These are phyloP conservation scores for Colletotrichum kahawae DNA, from an alignment of 2,329 filamentous ascomycete species.

Conservation along the genomic window DNA sequence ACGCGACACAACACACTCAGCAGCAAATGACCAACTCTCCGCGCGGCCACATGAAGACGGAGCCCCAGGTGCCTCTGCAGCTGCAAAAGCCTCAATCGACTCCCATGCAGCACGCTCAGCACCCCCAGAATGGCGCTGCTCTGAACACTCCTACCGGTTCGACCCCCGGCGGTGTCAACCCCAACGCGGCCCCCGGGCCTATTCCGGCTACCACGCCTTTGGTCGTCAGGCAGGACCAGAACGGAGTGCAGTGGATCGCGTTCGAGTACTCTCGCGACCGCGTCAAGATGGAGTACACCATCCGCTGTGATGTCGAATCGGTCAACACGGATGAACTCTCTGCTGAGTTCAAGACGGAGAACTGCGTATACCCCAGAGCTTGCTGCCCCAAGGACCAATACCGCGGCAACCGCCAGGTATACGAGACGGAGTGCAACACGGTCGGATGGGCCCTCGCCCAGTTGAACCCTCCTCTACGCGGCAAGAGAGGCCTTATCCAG, in stretches of 20 bases:
- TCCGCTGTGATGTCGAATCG: conserved; percentile 96
- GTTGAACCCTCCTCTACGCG: conserved; percentile 86
- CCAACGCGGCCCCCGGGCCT: conserved; percentile 91
- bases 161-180: conserved; percentile 67
- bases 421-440: conserved; percentile 98
- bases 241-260: conserved; percentile 97
- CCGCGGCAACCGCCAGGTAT: conserved; percentile 91
- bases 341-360: conserved; percentile 94
- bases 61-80: conserved; percentile 65
- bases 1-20: conserved; percentile 56
- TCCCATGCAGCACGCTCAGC: conserved; percentile 42
- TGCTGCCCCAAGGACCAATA: conserved; percentile 97
- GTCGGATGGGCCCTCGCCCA: conserved; percentile 99
- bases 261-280: conserved; percentile 97
- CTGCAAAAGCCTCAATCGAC: conserved; percentile 60
- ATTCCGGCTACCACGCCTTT: conserved; percentile 96
- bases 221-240: conserved; percentile 92
- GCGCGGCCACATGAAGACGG: conserved; percentile 62
- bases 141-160: conserved; percentile 51
- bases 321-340: conserved; percentile 87
- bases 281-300: conserved; percentile 99
- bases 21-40: conserved; percentile 65
- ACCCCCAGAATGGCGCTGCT: conserved; percentile 45
- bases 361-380: conserved; percentile 95
- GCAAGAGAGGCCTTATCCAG: conserved; percentile 95